Evolutionary conservation across 805 yeast species (phyloP).

Genomic region (Candida maesae): DNA sequence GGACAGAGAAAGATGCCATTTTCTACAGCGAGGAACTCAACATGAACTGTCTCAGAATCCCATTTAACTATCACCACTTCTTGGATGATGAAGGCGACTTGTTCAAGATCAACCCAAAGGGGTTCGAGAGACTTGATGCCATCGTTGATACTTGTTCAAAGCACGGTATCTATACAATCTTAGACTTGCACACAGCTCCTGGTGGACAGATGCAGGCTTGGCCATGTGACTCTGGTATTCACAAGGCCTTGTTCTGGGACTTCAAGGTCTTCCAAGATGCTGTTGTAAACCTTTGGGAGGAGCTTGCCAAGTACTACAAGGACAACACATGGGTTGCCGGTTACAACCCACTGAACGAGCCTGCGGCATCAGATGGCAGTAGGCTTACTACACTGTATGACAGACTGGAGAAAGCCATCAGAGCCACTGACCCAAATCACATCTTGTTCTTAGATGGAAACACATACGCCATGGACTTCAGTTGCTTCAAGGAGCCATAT

Average conservation of each 20-base stretch:
- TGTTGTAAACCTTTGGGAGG: slow-evolving; percentile 41
- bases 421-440: slow-evolving; percentile 45
- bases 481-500: slow-evolving; percentile 39
- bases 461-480: slow-evolving; percentile 48
- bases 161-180: slow-evolving; percentile 44
- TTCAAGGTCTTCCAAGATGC: slow-evolving; percentile 46
- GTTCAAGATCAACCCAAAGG: slow-evolving; percentile 39
- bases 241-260: slow-evolving; percentile 47
- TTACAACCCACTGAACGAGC: slow-evolving; percentile 52
- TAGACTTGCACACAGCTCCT: slow-evolving; percentile 47
- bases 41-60: slow-evolving; percentile 46
- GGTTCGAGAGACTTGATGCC: slow-evolving; percentile 42
- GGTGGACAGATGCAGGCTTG: slow-evolving; percentile 56
- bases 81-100: slow-evolving; percentile 41
- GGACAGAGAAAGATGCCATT: slow-evolving; percentile 48
- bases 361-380: slow-evolving; percentile 41
- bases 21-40: slow-evolving; percentile 39
- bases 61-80: slow-evolving; percentile 50
- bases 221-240: slow-evolving; percentile 47
- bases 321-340: slow-evolving; percentile 51
- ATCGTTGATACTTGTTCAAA: slow-evolving; percentile 42
- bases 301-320: slow-evolving; percentile 42
- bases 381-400: slow-evolving; percentile 38
- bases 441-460: slow-evolving; percentile 47
- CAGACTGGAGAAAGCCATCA: slow-evolving; percentile 36